Evolutionary conservation across 805 yeast species (phyloP).

Genomic region (Blastobotrys americana): DNA sequence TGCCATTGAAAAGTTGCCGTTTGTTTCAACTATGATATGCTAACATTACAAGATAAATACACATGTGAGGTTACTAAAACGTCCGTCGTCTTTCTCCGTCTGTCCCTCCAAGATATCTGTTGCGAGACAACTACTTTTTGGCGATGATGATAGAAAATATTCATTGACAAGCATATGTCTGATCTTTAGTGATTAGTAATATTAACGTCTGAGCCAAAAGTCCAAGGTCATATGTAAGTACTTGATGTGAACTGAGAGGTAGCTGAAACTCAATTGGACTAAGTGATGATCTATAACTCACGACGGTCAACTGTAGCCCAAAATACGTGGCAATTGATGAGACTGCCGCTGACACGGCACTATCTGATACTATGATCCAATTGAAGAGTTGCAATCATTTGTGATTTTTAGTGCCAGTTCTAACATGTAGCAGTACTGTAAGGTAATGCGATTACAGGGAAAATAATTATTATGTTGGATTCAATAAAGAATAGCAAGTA

Average conservation of each 20-base stretch:
- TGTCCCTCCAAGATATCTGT: too few relatives aligned
- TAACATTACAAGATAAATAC: too few relatives aligned
- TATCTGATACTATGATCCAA: constrained; percentile 30
- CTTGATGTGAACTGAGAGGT: constrained; percentile 7
- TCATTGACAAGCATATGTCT: constrained; percentile 98
- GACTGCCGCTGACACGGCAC: constrained; percentile 81
- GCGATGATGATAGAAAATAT: constrained; percentile 66
- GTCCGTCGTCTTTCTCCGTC: too few relatives aligned
- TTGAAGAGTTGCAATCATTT: background rate
- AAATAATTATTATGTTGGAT: too few relatives aligned
- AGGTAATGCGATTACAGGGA: too few relatives aligned
- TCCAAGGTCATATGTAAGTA: constrained; percentile 2
- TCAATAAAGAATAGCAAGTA: too few relatives aligned
- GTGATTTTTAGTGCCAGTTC: background rate
- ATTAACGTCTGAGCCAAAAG: constrained; percentile 47
- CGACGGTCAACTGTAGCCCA: constrained; percentile 65
- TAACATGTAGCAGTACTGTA: constrained; percentile 2
- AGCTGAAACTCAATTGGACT: constrained; percentile 10
- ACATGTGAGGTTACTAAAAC: too few relatives aligned
- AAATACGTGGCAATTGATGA: constrained; percentile 59
- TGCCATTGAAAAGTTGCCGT: background rate
- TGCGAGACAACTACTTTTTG: too few relatives aligned
- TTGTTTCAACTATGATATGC: too few relatives aligned
- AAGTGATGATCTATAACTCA: constrained; percentile 56
- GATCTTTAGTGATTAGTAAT: constrained; percentile 60